These are phyloP conservation scores for Hamigera avellanea DNA, from an alignment of 495 filamentous ascomycete species.

Conservation along the genomic window DNA sequence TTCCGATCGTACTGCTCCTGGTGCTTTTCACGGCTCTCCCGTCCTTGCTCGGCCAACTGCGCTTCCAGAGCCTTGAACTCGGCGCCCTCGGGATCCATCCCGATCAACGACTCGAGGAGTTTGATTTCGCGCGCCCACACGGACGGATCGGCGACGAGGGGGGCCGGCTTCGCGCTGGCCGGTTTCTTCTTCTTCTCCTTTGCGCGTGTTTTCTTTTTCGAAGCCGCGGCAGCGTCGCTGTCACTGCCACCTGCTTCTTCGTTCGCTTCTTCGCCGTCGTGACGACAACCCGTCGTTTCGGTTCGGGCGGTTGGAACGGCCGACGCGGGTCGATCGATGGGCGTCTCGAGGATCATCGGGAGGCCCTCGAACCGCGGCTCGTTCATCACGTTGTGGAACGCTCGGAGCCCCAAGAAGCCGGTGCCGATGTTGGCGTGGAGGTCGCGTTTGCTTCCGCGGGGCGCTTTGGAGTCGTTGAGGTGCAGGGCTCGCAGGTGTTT, in stretches of 20 bases:
- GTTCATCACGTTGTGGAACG: slow-evolving; percentile 89
- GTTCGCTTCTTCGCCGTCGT: slow-evolving; percentile 1
- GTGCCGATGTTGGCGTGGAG: slow-evolving; percentile 91
- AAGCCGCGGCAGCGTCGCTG: slow-evolving; percentile 8
- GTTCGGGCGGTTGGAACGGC: too few relatives aligned
- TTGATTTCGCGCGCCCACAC: slow-evolving; percentile 84
- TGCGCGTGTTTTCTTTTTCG: slow-evolving; percentile 5
- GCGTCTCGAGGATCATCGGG: slow-evolving; percentile 91
- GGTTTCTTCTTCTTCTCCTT: slow-evolving; percentile 17
- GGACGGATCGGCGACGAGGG: slow-evolving; percentile 52
- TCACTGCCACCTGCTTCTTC: slow-evolving; percentile 10
- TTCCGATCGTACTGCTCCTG: slow-evolving; percentile 68
- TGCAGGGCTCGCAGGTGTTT: slow-evolving; percentile 77
- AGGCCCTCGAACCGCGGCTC: slow-evolving; percentile 61
- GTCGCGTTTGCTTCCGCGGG: slow-evolving; percentile 64
- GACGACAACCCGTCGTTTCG: neutral
- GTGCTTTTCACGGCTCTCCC: slow-evolving; percentile 57
- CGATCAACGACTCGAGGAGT: slow-evolving; percentile 77
- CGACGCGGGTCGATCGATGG: slow-evolving; percentile 55
- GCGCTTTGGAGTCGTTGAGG: slow-evolving; percentile 88
- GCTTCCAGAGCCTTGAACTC: slow-evolving; percentile 56
- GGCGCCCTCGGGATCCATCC: slow-evolving; percentile 57
- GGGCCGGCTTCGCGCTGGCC: slow-evolving; percentile 10
- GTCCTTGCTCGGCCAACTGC: slow-evolving; percentile 55
- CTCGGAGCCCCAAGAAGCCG: slow-evolving; percentile 78